Base-by-base conservation (phyloP, 352 stramenopile genomes). In the Globisporangium ultimum region DNA sequence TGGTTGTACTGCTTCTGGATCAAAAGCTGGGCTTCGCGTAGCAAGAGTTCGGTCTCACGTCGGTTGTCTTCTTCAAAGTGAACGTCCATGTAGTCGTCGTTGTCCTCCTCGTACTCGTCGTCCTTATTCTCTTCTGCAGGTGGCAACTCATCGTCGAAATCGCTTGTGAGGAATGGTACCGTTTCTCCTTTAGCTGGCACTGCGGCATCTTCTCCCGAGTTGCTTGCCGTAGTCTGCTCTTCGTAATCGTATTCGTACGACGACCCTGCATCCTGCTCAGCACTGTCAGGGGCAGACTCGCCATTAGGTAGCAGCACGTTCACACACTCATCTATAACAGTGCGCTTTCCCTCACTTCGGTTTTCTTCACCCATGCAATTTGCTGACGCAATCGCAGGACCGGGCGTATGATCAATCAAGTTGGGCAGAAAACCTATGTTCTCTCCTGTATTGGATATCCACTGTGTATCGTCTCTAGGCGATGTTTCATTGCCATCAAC, bases 21-120 rank as follows among this genome's bases (percentile, higher is more conserved):
- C 11, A 87, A 38, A 28, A 51, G 41, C 2, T 73, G 64, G 10
- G 67, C 66, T 70, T 88, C 76, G 3, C 68, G 56, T 7, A 84
- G 66, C 49, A 86, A 56, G 6, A 49, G 52, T 10, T 76, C 66
- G 0, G 72, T 86, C 47, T 83, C 72, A 0, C 62, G 57, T 17
- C 64, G 55, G 28, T 52, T 71, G 8, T 66, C 45, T 8, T 73
- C 63, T 46, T 73, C 66, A 14, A 41, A 17, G 3, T 59, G 20
- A 0, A 58, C 22, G 15, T 62, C 49, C 8, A 13, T 17, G 6
- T 47, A 49, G n/a, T 54, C 28, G 14, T 61, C 55, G n/a, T 64
- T 24, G 38, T 66, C 24, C 12, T 54, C 28, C 12, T 61, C 58
- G n/a, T 64, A 20, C 24, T 68, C 24, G 13, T 63, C 32, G 2